Evolutionary conservation across 2,329 filamentous ascomycete species (phyloP).

Genomic region (Peltaster fructicola): DNA sequence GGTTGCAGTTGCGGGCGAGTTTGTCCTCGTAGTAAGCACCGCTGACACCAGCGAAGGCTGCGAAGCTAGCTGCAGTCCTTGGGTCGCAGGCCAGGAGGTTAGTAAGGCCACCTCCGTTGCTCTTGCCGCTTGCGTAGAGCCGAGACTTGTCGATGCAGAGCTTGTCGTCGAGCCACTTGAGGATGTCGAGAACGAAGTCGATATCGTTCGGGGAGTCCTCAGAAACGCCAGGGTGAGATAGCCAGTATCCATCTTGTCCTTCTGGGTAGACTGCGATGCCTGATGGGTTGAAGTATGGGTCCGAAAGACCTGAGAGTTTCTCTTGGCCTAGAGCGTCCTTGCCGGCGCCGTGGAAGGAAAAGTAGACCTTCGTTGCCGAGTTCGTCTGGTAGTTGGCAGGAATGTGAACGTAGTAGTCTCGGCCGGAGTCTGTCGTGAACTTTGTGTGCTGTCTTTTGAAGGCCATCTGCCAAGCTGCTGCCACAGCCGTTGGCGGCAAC

Average conservation of each 20-base stretch:
- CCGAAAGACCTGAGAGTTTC: constrained; percentile 26
- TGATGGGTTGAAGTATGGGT: constrained; percentile 26
- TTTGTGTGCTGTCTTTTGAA: too few relatives aligned
- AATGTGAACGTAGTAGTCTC: constrained; percentile 23
- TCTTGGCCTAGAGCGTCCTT: constrained; percentile 22
- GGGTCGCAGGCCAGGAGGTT: constrained; percentile 30
- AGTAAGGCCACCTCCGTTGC: constrained; percentile 32
- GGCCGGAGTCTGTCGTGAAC: constrained; percentile 8
- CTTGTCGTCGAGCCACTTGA: constrained; percentile 19
- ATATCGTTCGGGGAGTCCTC: constrained; percentile 23
- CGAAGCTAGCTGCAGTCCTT: constrained; percentile 24
- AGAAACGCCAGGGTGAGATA: constrained; percentile 29
- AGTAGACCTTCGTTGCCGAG: constrained; percentile 24
- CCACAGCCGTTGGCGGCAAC: too few relatives aligned
- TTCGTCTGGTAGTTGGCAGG: constrained; percentile 22
- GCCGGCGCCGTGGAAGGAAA: constrained; percentile 30
- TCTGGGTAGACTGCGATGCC: constrained; percentile 29
- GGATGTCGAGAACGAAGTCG: constrained; percentile 26
- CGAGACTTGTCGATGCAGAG: constrained; percentile 28
- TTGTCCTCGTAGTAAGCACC: constrained; percentile 26
- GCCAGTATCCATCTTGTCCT: constrained; percentile 22
- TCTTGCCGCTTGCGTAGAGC: constrained; percentile 32
- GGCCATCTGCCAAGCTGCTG: too few relatives aligned
- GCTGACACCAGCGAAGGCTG: constrained; percentile 31
- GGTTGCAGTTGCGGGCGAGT: constrained; percentile 6